These are phyloP conservation scores for Rhododendron kiyosumense DNA, from an alignment of 148 eudicot species.

Conservation along the genomic window DNA sequence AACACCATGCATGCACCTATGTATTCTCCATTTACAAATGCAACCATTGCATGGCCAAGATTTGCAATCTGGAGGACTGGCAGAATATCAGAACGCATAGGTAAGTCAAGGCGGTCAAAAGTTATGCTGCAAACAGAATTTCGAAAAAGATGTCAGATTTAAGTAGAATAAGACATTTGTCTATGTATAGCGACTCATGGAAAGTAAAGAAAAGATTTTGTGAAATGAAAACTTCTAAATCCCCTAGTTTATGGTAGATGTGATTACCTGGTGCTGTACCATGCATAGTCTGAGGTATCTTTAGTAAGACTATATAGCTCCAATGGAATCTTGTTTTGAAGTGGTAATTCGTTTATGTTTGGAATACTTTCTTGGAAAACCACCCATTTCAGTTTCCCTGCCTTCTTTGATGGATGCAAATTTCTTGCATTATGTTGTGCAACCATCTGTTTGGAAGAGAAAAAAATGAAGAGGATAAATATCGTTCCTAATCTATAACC, in stretches of 20 bases:
- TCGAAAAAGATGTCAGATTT: background rate
- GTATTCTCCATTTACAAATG: conserved; percentile 71
- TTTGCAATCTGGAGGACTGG: conserved; percentile 59
- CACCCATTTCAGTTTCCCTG: conserved; percentile 61
- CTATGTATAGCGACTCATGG: background rate
- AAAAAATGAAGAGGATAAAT: background rate
- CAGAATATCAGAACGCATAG: conserved; percentile 41
- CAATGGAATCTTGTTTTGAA: conserved; percentile 26
- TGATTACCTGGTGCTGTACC: conserved; percentile 80
- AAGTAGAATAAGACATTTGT: background rate
- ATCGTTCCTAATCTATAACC: background rate
- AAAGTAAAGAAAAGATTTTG: background rate
- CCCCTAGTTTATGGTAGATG: background rate
- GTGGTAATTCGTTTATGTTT: conserved; percentile 8
- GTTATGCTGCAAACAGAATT: conserved; percentile 37
- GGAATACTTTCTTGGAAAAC: conserved; percentile 52
- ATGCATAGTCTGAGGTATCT: conserved; percentile 69
- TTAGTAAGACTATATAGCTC: conserved; percentile 51
- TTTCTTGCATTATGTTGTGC: conserved; percentile 67
- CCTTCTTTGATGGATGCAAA: conserved; percentile 36
- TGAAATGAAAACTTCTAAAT: background rate
- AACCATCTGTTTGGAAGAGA: conserved; percentile 35
- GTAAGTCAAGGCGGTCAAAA: conserved; percentile 56
- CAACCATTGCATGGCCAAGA: conserved; percentile 68
- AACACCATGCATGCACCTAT: conserved; percentile 36